These are phyloP conservation scores for Eucalyptus sp. DNA, from an alignment of 345 rosid species.

Conservation along the genomic window DNA sequence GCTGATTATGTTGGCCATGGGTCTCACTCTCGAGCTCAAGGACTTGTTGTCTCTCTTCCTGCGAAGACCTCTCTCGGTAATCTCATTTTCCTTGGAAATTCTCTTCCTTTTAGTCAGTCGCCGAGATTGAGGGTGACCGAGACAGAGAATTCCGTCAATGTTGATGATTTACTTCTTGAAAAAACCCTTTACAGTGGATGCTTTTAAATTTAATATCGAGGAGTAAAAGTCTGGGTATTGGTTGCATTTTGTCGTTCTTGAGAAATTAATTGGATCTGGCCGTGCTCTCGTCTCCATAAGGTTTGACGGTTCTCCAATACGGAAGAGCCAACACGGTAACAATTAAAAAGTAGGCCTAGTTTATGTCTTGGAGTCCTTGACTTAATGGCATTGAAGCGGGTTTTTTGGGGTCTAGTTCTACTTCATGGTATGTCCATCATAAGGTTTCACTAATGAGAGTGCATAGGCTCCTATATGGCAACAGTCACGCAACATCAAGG, in stretches of 20 bases:
- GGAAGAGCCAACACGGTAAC: neutral
- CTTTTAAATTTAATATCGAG: neutral
- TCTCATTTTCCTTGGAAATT: neutral
- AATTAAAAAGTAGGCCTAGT: neutral
- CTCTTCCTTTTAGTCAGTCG: neutral
- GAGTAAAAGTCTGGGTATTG: neutral
- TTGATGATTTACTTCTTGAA: neutral
- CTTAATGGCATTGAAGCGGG: neutral
- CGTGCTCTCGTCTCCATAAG: neutral
- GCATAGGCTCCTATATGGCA: neutral
- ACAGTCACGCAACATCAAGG: neutral
- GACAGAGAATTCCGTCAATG: neutral
- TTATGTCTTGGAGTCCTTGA: neutral
- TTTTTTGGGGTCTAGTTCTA: neutral
- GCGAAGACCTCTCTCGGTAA: constrained; percentile 46
- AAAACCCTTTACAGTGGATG: neutral
- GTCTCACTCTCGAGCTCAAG: constrained; percentile 52
- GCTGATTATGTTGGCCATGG: constrained; percentile 59
- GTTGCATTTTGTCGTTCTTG: neutral
- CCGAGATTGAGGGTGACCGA: neutral
- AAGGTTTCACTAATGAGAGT: neutral
- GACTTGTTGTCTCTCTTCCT: constrained; percentile 39
- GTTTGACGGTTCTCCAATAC: neutral
- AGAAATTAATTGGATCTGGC: neutral
- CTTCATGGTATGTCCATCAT: neutral